phyloP scores from a whole-genome alignment of 306 rosid genomes.

The Senna siamea region DNA sequence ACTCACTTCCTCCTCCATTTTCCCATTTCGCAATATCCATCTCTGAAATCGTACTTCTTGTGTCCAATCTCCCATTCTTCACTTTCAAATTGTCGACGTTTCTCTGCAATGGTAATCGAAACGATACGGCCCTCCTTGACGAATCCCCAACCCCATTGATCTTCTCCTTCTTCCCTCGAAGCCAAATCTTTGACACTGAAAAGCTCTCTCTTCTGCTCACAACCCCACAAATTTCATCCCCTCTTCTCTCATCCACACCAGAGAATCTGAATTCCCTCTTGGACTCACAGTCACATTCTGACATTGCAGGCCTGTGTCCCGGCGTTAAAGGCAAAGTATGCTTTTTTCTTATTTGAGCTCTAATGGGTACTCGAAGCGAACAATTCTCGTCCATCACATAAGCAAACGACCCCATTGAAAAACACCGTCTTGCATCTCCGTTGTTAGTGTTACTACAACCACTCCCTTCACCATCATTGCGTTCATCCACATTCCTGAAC shows the following conservation, averaged over 20 bases:
- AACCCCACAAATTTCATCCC: constrained; percentile 31
- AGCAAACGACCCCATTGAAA: constrained; percentile 92
- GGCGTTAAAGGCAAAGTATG: constrained; percentile 57
- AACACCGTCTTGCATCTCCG: constrained; percentile 82
- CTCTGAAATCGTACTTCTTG: constrained; percentile 66
- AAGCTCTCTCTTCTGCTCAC: constrained; percentile 61
- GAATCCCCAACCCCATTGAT: constrained; percentile 37
- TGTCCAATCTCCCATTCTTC: constrained; percentile 44
- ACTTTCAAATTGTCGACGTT: constrained; percentile 50
- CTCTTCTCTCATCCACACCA: constrained; percentile 41
- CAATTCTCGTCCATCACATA: constrained; percentile 86
- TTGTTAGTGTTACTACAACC: constrained; percentile 48
- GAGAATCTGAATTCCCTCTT: constrained; percentile 72
- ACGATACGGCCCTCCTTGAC: constrained; percentile 75
- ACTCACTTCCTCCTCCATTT: constrained; percentile 63
- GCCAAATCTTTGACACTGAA: constrained; percentile 89
- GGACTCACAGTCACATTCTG: constrained; percentile 84
- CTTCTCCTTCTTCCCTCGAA: constrained; percentile 60
- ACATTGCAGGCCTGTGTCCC: constrained; percentile 74
- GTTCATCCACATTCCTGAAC: constrained; percentile 62
- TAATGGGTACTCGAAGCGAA: constrained; percentile 72
- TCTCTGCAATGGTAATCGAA: constrained; percentile 59
- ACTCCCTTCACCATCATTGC: constrained; percentile 52
- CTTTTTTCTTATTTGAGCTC: constrained; percentile 62
- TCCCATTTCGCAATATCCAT: constrained; percentile 64